Percentiles rank a stretch among this genome's conserved stretches.
Conservation (phyloP, 768 basidiomycete species). For the Hortiboletus campestris region DNA sequence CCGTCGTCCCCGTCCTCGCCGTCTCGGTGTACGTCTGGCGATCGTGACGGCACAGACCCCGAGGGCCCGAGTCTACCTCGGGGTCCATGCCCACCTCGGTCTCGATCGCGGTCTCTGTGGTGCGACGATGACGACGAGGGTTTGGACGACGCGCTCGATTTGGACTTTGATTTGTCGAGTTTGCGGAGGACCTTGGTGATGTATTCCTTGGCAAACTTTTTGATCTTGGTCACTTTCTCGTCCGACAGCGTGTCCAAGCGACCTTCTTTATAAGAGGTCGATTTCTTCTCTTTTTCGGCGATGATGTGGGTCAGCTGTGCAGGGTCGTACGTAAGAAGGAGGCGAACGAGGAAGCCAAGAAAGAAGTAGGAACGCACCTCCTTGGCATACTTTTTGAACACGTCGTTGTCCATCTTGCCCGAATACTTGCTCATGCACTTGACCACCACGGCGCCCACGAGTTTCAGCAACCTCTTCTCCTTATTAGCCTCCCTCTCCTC, state of each 20-base stretch:
- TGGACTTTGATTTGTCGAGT: constrained; percentile 46
- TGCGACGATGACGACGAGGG: constrained; percentile 20
- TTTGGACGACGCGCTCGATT: constrained; percentile 13
- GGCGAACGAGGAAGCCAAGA: neutral
- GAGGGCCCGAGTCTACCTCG: constrained; percentile 7
- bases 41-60: constrained; percentile 7
- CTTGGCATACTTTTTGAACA: constrained; percentile 94
- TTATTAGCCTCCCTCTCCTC: constrained; percentile 66
- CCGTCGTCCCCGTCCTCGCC: neutral
- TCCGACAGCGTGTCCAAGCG: constrained; percentile 76
- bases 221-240: constrained; percentile 87
- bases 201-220: constrained; percentile 91
- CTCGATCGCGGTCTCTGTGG: constrained; percentile 6
- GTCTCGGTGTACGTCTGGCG: constrained; percentile 13
- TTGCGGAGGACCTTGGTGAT: constrained; percentile 75
- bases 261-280: constrained; percentile 69
- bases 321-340: constrained; percentile 1
- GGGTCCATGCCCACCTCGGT: neutral
- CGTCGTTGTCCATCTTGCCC: constrained; percentile 67
- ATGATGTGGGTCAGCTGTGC: constrained; percentile 79
- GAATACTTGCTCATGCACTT: constrained; percentile 90
- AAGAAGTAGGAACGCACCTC: constrained; percentile 55
- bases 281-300: constrained; percentile 95
- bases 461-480: constrained; percentile 80
- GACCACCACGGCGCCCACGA: constrained; percentile 89